phyloP scores from a whole-genome alignment of 208 protist genomes.

The Vickermania spadyakhi region DNA sequence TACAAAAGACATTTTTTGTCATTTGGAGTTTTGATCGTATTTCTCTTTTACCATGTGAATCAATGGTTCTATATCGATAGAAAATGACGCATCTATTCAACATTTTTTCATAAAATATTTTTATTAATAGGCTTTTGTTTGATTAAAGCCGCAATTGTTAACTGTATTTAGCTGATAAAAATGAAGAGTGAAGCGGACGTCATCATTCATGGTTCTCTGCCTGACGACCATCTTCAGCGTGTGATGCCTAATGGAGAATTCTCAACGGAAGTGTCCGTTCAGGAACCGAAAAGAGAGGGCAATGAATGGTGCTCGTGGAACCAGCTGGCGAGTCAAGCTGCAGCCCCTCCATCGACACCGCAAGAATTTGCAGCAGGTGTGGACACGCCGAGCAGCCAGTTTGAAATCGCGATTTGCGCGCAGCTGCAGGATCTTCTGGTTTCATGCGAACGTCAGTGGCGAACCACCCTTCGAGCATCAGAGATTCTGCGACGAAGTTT shows the following conservation, averaged over 20 bases:
- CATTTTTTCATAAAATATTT: no score
- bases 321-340: not conserved
- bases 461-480: constrained; percentile 20
- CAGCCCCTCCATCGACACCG: not conserved
- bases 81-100: no score
- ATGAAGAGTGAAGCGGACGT: no score
- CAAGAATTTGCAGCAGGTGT: constrained; percentile 8
- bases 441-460: constrained; percentile 23
- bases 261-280: not conserved
- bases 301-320: not conserved
- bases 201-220: not conserved
- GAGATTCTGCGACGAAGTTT: constrained; percentile 26
- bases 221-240: not conserved
- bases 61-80: no score
- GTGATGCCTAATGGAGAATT: not conserved
- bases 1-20: no score
- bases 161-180: no score
- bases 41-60: no score
- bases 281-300: not conserved
- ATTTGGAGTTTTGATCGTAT: no score
- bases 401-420: constrained; percentile 48
- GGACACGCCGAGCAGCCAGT: constrained; percentile 45
- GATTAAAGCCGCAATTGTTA: no score
- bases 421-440: constrained; percentile 48
- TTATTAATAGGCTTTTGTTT: no score